Base-by-base conservation (phyloP, 805 yeast genomes). In the Nakazawaea wickerhamii region DNA sequence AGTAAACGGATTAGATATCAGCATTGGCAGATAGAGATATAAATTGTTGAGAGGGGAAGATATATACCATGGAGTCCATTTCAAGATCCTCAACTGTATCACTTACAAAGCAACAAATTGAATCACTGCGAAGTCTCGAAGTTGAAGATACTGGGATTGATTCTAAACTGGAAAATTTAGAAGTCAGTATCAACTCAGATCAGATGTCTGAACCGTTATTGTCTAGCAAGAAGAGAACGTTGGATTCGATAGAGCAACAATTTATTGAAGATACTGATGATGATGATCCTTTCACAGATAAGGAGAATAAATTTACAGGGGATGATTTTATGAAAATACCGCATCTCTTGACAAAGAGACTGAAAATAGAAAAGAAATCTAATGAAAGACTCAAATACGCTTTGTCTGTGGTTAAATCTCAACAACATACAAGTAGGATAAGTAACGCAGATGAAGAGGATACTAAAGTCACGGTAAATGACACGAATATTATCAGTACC, bases 381-480 rank as follows among this genome's bases (percentile, higher is more conserved):
- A 43, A 20, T 15, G 45, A n/a, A 9, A 35, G 8, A 40, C 50
- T 7, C 32, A 44, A 47, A 35, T 48, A 8, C 48, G 43, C 48
- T 46, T 45, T 31, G 22, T 50, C 9, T 17, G 31, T 32, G 28
- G 22, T 20, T 38, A 39, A 35, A 19, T 15, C 38, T 11, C 30
- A 22, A 32, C 17, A 28, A n/a, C 10, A 14, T 15, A 15, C 15
- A 15, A 21, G 11, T 20, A 20, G 7, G 20, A 22, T 10, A 20
- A 20, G 61, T 39, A 55, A 43, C 13, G 18, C 19, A 21, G 35
- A 45, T 45, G 49, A 36, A 40, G 27, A 48, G 49, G 48, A 28
- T 7, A 28, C 31, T 6, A 28, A 28, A 28, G 40, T 49, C 23
- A 31, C 15, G 18, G 32, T 49, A n/a, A 28, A 50, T 41, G 48